Evolutionary conservation across 2,329 filamentous ascomycete species (phyloP), one percentile per base, ranked within the genome.

Genomic region (Penicillium sp.): DNA sequence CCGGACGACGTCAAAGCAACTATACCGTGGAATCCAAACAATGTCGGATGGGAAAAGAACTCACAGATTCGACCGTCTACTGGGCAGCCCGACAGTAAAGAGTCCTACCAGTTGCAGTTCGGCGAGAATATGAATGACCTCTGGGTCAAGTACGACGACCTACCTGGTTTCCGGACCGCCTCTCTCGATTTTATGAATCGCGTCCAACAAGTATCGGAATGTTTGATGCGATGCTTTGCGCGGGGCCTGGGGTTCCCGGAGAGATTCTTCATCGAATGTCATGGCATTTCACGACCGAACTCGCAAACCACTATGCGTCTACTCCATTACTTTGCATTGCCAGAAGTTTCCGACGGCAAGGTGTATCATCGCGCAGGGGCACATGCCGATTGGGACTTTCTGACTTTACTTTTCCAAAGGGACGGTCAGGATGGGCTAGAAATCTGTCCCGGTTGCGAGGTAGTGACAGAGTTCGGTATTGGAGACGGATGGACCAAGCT

Each of bases 401-500:
- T 88, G 23, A 88, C 86, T 0, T 73, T 89, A 40, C 75, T 89
- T 4, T 88, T 88, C 70, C 86, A 88, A 66, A 80, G 81, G 3
- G 76, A 80, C 0, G 85, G 84, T 0, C 83, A 88, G 69, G 81
- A 78, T 27, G 86, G 86, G 0, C 74, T 89, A 3, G 86, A 88
- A 68, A 86, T 88, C 55, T 88, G 85, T 64, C 86, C 85, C 0
- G 85, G 86, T 0, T 77, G 85, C 17, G 85, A 88, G 69, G 82
- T 79, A 3, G 80, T 82, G 8, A 87, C 84, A 0, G 78, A 80
- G 4, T 87, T 86, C 61, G 85, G 80, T 0, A 78, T 81, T 46
- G 83, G 84, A 1, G 84, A 88, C 65, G 72, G 72, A 0, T 89
- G 86, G 86, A 88, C 85, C 10, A 84, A 84, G 58, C 80, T 89